Conservation (phyloP, 257 asterid species). For the Verbascum thapsus region DNA sequence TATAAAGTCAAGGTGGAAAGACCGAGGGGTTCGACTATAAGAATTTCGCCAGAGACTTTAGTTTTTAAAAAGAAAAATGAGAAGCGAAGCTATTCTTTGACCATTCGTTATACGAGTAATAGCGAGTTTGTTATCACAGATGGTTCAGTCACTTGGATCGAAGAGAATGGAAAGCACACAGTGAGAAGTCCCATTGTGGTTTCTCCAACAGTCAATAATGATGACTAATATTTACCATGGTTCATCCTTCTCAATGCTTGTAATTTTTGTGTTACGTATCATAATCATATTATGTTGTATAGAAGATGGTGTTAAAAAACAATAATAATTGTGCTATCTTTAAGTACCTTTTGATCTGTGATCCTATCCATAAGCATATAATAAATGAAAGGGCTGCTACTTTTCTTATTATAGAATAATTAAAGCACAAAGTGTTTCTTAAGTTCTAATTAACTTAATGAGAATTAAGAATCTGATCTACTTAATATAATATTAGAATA, state of each 20-base stretch:
- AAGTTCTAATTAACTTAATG: not conserved
- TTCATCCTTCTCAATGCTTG: not conserved
- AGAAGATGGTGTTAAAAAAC: not conserved
- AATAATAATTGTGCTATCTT: not conserved
- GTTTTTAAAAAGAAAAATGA: conserved; percentile 34
- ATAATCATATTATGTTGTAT: not conserved
- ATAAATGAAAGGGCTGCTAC: too few species aligned
- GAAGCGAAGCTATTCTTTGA: conserved; percentile 34
- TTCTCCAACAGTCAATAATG: conserved; percentile 24
- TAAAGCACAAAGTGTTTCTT: too few species aligned
- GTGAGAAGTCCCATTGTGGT: conserved; percentile 57
- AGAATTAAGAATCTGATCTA: not conserved
- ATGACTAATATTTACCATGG: not conserved
- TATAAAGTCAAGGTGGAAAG: conserved; percentile 26
- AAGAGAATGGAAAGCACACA: conserved; percentile 36
- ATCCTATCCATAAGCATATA: too few species aligned
- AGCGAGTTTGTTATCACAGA: conserved; percentile 1
- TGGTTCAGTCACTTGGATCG: conserved; percentile 55
- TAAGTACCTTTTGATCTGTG: too few species aligned
- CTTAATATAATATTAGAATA: not conserved
- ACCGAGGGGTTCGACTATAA: conserved; percentile 24
- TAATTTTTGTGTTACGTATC: not conserved
- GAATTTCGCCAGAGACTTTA: conserved; percentile 31
- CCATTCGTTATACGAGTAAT: conserved; percentile 27
- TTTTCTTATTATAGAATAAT: too few species aligned